Conservation (phyloP, 208 protist species). For the Wallacemonas sp. region DNA sequence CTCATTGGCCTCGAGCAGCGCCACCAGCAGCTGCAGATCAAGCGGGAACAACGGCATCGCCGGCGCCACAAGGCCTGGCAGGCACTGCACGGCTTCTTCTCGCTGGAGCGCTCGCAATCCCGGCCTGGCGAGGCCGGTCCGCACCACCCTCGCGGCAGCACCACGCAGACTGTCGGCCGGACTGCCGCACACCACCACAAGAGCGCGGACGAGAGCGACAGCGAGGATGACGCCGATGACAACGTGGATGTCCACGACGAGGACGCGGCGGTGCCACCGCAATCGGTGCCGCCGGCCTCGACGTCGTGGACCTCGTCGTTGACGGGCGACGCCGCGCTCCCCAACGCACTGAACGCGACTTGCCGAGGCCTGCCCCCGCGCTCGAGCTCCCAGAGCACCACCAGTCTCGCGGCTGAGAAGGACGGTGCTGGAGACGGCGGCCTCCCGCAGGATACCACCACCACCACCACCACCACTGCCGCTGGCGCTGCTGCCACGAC, state of each 20-base stretch:
- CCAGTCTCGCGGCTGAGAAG: not conserved
- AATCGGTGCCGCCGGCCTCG: no score
- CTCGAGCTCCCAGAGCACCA: not conserved
- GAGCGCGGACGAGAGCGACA: no score
- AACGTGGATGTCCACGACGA: no score
- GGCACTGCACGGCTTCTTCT: constrained; percentile 3
- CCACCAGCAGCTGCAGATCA: constrained; percentile 14
- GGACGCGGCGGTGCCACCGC: no score
- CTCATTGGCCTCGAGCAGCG: constrained; percentile 41
- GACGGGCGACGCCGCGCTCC: not conserved
- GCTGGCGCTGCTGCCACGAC: no score
- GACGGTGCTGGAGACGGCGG: not conserved
- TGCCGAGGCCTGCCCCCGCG: no score
- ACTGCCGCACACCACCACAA: no score
- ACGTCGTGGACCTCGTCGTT: not conserved
- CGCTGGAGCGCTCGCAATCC: not conserved
- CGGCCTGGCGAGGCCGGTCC: not conserved
- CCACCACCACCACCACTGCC: no score
- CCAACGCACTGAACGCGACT: not conserved
- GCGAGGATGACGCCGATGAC: no score
- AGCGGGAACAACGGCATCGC: not conserved
- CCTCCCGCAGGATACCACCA: no score
- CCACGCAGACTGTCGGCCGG: no score
- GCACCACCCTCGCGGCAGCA: no score
- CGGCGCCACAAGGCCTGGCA: constrained; percentile 3